Evolutionary conservation across 148 eudicot genomes (phyloP).

Genomic region (Amaranthus palmeri): DNA sequence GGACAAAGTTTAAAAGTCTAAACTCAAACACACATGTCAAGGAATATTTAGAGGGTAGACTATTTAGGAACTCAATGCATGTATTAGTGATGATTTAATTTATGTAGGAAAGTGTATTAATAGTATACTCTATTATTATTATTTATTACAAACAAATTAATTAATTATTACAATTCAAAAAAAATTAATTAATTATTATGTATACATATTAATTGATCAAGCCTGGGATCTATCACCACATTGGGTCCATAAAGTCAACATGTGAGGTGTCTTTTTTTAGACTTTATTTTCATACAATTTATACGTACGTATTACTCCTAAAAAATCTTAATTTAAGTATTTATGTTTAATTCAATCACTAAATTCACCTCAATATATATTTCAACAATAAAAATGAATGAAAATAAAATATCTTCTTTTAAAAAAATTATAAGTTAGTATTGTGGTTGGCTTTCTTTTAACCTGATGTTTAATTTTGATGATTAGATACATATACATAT

Average conservation of each 20-base stretch:
- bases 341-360: too few relatives aligned
- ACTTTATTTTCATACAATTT: not conserved
- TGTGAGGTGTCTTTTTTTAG: conserved; percentile 5
- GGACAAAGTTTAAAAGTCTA: not conserved
- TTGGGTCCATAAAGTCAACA: conserved; percentile 22
- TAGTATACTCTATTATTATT: not conserved
- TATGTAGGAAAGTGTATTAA: not conserved
- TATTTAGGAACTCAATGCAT: not conserved
- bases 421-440: too few relatives aligned
- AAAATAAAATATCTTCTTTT: too few relatives aligned
- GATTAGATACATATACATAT: too few relatives aligned
- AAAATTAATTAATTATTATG: not conserved
- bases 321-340: too few relatives aligned
- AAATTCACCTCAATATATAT: too few relatives aligned
- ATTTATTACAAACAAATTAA: not conserved
- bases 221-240: conserved; percentile 20
- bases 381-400: too few relatives aligned
- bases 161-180: not conserved
- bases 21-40: conserved; percentile 2
- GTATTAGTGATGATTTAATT: not conserved
- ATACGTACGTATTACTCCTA: not conserved
- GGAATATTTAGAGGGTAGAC: conserved; percentile 9
- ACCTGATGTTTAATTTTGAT: too few relatives aligned
- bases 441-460: too few relatives aligned
- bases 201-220: not conserved